These are phyloP conservation scores for Pharnaceum exiguum DNA, from an alignment of 148 eudicot genomes.

Conservation along the genomic window DNA sequence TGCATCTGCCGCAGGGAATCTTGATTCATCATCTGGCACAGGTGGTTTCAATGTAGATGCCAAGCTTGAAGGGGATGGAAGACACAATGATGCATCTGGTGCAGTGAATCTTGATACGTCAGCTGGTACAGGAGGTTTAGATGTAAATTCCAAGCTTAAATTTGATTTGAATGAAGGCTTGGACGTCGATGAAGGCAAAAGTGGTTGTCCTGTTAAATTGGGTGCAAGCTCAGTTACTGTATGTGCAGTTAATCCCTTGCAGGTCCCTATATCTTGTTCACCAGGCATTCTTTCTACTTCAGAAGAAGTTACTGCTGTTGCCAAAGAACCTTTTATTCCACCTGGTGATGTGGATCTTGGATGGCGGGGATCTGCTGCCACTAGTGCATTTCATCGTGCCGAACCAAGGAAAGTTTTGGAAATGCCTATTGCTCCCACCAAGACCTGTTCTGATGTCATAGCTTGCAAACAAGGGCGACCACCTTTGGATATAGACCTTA, in stretches of 20 bases:
- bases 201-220: conserved; percentile 31
- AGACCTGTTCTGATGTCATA: conserved; percentile 24
- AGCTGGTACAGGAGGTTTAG: conserved; percentile 25
- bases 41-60: neutral
- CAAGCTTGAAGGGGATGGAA: conserved; percentile 14
- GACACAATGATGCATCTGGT: conserved; percentile 7
- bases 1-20: neutral
- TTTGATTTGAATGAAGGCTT: conserved; percentile 79
- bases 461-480: conserved; percentile 39
- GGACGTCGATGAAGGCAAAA: conserved; percentile 52
- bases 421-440: conserved; percentile 20
- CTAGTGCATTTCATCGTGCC: conserved; percentile 94
- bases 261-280: conserved; percentile 27
- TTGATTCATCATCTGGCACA: neutral
- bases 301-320: conserved; percentile 60
- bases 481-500: conserved; percentile 74
- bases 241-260: conserved; percentile 27
- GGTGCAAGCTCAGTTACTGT: conserved; percentile 15
- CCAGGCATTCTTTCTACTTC: conserved; percentile 37
- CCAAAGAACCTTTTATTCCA: conserved; percentile 65
- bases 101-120: conserved; percentile 16
- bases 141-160: conserved; percentile 34
- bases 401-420: conserved; percentile 65
- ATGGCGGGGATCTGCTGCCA: conserved; percentile 94
- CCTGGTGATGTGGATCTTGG: conserved; percentile 65